Percentiles rank a stretch among this genome's conserved stretches.
phyloP scores from a whole-genome alignment of 345 rosid genomes.

The Camelina hispida region DNA sequence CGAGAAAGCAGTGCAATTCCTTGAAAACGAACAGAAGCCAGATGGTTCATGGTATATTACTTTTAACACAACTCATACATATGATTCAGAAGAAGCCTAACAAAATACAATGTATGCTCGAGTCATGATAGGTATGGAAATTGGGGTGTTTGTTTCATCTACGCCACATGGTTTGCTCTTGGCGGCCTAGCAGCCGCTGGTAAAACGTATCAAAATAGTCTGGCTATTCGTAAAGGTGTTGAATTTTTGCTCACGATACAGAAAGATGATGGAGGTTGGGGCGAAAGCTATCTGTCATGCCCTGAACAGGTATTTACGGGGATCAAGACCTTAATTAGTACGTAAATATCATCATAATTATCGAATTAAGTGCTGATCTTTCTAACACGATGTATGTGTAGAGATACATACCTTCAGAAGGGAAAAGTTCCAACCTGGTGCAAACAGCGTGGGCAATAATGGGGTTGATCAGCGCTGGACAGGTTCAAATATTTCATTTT shows the following conservation, averaged over 20 bases:
- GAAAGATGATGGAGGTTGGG: constrained; percentile 21
- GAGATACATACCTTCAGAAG: constrained; percentile 56
- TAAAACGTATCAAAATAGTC: constrained; percentile 45
- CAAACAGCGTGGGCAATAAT: constrained; percentile 65
- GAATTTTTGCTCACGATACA: neutral
- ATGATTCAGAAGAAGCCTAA: neutral
- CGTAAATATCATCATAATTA: too few species aligned
- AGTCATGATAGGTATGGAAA: neutral
- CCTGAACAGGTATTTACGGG: constrained; percentile 45
- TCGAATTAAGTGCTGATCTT: neutral
- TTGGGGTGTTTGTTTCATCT: constrained; percentile 36
- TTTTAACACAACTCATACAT: neutral
- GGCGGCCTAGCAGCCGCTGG: constrained; percentile 52
- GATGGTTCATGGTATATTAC: constrained; percentile 18
- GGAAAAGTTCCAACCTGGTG: constrained; percentile 56
- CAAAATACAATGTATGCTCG: neutral
- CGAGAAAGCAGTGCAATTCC: constrained; percentile 39
- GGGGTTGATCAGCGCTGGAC: constrained; percentile 67
- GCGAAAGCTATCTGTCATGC: constrained; percentile 49
- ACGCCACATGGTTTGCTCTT: constrained; percentile 61
- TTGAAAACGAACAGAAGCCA: constrained; percentile 29
- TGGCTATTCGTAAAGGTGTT: constrained; percentile 22
- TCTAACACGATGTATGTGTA: constrained; percentile 20
- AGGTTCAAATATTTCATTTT: constrained; percentile 2
- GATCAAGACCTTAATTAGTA: neutral